These are phyloP conservation scores for Fusarium succisae DNA, from an alignment of 2,329 filamentous ascomycete species.

Conservation along the genomic window DNA sequence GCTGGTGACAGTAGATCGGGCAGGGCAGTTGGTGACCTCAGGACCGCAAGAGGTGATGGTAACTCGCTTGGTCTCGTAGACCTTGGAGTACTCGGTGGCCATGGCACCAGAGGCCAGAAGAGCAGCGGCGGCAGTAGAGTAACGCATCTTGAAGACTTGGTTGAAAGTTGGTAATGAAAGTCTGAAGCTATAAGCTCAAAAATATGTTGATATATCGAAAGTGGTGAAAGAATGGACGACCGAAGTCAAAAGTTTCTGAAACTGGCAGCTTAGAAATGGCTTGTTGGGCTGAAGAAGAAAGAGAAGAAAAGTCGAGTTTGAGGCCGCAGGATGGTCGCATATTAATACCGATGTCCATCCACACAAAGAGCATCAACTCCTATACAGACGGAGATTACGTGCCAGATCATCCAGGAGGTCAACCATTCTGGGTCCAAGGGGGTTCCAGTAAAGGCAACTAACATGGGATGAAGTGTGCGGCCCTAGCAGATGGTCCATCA, in stretches of 20 bases:
- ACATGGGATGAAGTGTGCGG: slow-evolving; percentile 37
- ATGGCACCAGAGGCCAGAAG: slow-evolving; percentile 54
- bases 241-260: slow-evolving; percentile 61
- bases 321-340: slow-evolving; percentile 51
- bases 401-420: slow-evolving; percentile 26
- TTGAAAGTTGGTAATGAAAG: slow-evolving; percentile 37
- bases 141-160: slow-evolving; percentile 68
- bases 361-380: slow-evolving; percentile 26
- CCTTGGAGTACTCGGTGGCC: slow-evolving; percentile 53
- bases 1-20: slow-evolving; percentile 35
- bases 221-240: slow-evolving; percentile 64
- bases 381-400: slow-evolving; percentile 41
- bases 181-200: slow-evolving; percentile 41
- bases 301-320: slow-evolving; percentile 36
- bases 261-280: slow-evolving; percentile 52
- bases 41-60: slow-evolving; percentile 69
- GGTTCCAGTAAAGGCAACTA: slow-evolving; percentile 34
- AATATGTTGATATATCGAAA: slow-evolving; percentile 41
- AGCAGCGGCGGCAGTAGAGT: slow-evolving; percentile 59
- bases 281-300: slow-evolving; percentile 55
- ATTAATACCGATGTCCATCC: slow-evolving; percentile 56
- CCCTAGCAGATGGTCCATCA: slow-evolving; percentile 36
- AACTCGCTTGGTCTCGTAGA: slow-evolving; percentile 66
- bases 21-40: slow-evolving; percentile 44
- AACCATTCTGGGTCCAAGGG: slow-evolving; percentile 35